Base-by-base conservation (phyloP, 1,139 yeast genomes). In the Debaryomyces nepalensis region DNA sequence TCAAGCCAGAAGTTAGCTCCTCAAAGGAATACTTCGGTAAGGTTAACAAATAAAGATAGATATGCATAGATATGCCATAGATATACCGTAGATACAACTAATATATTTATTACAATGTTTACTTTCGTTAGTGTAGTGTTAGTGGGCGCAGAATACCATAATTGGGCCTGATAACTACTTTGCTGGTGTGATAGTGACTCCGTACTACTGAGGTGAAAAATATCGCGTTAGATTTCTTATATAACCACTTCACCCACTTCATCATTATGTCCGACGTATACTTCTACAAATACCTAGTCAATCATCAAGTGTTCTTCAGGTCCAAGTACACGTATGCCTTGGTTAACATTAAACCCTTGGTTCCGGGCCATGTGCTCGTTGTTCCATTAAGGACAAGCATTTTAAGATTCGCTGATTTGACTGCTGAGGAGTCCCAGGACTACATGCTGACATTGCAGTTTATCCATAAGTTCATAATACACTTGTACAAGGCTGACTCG, bases 341-440 rank as follows among this genome's bases (percentile, higher is more conserved):
- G 35, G 98, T 93, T 30, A 93, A 93, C 60, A 63, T 93, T 43
- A 87, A 87, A 62, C 99, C 99, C 0, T 70, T 93, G 43, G 87
- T 88, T 0, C 90, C 96, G 0, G 99, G 98, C 2, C 99, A 93
- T 61, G 77, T 90, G 0, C 70, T 93, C 15, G 81, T 93, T n/a
- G 93, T 90, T 2, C 97, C 98, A 1, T 61, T 78, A 16, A 70
- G 97, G 15, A 67, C 72, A 8, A 50, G 54, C 2, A 91, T 82
- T 8, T 65, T 77, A 3, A 68, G 90, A 26, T 69, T 93, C 40
- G 74, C 79, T 15, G 95, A 88, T 49, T 69, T 93, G 43, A 76
- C 83, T 2, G 64, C 71, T 0, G 90, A 80, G 42, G 98, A 93
- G 66, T 78, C 85, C 5, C 61, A 69, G 3, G 99, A 93, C 59